Conservation (phyloP, 169 alveolate genomes). For the Sarcocystis neurona region DNA sequence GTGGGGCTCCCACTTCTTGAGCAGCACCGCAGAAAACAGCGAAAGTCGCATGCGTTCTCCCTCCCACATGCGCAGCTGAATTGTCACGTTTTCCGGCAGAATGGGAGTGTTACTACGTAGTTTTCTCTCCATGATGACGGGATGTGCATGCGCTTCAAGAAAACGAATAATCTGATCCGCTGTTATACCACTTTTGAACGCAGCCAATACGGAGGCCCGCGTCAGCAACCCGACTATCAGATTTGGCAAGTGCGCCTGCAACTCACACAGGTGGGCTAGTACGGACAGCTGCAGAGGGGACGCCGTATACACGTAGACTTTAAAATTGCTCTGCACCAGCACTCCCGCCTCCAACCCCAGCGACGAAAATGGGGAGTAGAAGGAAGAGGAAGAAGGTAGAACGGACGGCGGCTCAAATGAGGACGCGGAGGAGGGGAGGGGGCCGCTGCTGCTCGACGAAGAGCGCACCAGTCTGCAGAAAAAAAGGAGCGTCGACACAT, state of each 20-base stretch:
- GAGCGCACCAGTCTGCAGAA: too few species aligned
- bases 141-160: slow-evolving; percentile 80
- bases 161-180: slow-evolving; percentile 85
- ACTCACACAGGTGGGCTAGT: slow-evolving; percentile 84
- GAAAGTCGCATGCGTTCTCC: slow-evolving; percentile 82
- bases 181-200: slow-evolving; percentile 84
- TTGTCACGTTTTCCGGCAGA: slow-evolving; percentile 83
- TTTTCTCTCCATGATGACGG: slow-evolving; percentile 58
- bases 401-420: not conserved
- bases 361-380: not conserved
- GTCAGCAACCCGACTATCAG: slow-evolving; percentile 86
- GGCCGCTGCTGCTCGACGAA: not conserved
- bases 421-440: not conserved
- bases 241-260: slow-evolving; percentile 86
- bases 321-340: slow-evolving; percentile 87
- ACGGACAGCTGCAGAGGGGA: slow-evolving; percentile 82
- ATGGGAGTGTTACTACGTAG: slow-evolving; percentile 52
- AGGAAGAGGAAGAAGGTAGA: not conserved
- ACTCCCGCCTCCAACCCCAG: slow-evolving; percentile 77
- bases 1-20: slow-evolving; percentile 79
- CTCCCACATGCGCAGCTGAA: slow-evolving; percentile 88
- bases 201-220: slow-evolving; percentile 81
- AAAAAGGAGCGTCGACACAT: too few species aligned
- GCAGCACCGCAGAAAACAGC: slow-evolving; percentile 75
- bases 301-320: slow-evolving; percentile 87